Evolutionary conservation across 768 basidiomycete species (phyloP), one percentile per base, ranked within the genome.

Genomic region (Tulasnella sp.): DNA sequence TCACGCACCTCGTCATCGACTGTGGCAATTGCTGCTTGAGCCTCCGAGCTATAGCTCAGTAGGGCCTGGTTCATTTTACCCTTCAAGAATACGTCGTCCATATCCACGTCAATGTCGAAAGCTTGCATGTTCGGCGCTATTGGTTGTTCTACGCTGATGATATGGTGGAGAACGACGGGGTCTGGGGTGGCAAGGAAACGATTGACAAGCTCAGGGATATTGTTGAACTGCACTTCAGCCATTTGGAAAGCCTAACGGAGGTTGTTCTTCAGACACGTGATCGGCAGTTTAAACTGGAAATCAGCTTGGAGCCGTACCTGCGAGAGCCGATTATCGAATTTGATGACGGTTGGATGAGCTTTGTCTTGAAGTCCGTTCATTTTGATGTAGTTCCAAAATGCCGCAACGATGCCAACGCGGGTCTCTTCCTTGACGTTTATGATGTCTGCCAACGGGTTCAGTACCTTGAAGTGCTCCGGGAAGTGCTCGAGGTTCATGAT

Each of bases 381-480:
- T 78, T 95, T 96, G 81, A 97, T 90, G 76, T 95, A 94, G 77
- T 90, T 92, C 95, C 95, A 98, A 12, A 97, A 78, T 0, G 91
- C 86, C 71, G 92, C 89, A 19, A 96, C 85, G 19, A 92, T 86
- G 6, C 90, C 92, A 29, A 89, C 82, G 35, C 92, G 86, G 40
- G 91, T 93, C 35, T 92, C 94, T 78, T 97, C 91, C 76, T 90
- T 90, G 78, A 95, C 84, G 22, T 88, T 89, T 42, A 98, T 83
- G 14, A 94, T 79, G 62, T 82, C 83, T 0, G 76, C 72, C 9
- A 98, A 84, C 1, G 89, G 86, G 16, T 86, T 81, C 35, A 36
- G 29, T 11, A 98, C 84, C 77, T 89, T 91, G 81, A 87, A 95
- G 74, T 92, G 90, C 73, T 95, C 91, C 1, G 96, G 94, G 65